Conservation (phyloP, 225 moss, liverwort and hornwort species). For the Ulota crispa region DNA sequence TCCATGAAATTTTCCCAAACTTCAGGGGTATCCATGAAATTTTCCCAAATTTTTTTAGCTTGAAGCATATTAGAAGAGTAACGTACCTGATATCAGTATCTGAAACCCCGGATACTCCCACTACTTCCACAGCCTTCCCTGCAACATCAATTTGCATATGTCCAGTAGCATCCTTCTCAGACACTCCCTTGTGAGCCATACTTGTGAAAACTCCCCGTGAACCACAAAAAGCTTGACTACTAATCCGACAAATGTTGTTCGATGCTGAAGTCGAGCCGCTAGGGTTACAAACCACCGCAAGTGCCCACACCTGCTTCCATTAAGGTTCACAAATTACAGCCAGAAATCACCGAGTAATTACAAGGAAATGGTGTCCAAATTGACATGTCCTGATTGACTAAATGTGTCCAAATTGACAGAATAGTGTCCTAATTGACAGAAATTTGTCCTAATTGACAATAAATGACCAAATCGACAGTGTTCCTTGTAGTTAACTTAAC, state of each 20-base stretch:
- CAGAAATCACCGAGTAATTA: no score
- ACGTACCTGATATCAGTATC: slow-evolving; percentile 60
- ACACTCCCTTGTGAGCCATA: slow-evolving; percentile 45
- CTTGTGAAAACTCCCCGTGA: slow-evolving; percentile 26
- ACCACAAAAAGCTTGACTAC: slow-evolving; percentile 10
- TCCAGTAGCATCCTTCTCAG: slow-evolving; percentile 33
- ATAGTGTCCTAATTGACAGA: no score
- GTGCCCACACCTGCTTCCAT: slow-evolving; percentile 29
- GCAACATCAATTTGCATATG: slow-evolving; percentile 44
- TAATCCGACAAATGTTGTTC: slow-evolving; percentile 17
- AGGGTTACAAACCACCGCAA: slow-evolving; percentile 1
- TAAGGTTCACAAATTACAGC: no score
- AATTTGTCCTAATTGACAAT: no score
- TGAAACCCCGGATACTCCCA: slow-evolving; percentile 64
- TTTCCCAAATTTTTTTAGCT: no score
- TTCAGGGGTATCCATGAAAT: no score
- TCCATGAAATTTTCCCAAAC: no score
- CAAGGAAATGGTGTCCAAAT: no score
- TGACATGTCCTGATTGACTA: no score
- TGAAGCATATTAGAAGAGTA: slow-evolving; percentile 1
- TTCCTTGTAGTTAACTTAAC: no score
- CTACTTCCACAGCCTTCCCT: slow-evolving; percentile 57
- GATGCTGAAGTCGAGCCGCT: slow-evolving; percentile 4
- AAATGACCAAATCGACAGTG: no score
- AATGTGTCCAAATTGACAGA: no score